Evolutionary conservation across 768 basidiomycete species (phyloP).

Genomic region (Chlorophyllum brunneum): DNA sequence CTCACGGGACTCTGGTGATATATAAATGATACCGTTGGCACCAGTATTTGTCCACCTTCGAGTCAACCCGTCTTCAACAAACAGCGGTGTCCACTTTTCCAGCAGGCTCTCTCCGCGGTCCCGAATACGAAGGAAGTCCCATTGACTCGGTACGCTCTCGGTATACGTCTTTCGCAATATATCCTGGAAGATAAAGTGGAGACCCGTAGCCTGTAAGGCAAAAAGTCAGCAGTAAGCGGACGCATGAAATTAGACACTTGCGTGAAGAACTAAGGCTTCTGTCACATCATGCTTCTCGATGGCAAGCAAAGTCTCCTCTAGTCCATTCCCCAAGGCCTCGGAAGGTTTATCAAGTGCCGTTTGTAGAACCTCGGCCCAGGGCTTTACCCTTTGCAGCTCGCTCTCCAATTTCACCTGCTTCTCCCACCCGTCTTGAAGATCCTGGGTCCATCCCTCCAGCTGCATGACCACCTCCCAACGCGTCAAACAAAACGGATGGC

Average conservation of each 20-base stretch:
- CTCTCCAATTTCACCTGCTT: not conserved
- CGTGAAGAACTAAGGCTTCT: not conserved
- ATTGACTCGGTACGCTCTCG: not conserved
- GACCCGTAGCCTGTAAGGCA: no score
- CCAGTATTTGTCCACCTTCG: not conserved
- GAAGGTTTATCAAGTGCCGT: not conserved
- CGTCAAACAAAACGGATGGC: no score
- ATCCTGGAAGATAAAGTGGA: no score
- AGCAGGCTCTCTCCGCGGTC: not conserved
- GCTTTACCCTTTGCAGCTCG: not conserved
- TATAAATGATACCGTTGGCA: not conserved
- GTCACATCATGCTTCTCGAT: not conserved
- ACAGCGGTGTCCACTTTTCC: not conserved
- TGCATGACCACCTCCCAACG: not conserved
- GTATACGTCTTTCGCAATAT: not conserved
- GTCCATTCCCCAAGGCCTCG: not conserved
- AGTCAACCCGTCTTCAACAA: not conserved
- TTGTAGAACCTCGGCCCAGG: not conserved
- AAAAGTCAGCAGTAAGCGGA: not conserved
- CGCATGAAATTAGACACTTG: not conserved
- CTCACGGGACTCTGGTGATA: not conserved
- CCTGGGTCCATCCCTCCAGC: not conserved
- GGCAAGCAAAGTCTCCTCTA: not conserved
- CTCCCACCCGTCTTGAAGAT: not conserved
- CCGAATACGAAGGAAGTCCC: not conserved